Conservation (phyloP, 805 yeast species). For the Kuraishia borneana region DNA sequence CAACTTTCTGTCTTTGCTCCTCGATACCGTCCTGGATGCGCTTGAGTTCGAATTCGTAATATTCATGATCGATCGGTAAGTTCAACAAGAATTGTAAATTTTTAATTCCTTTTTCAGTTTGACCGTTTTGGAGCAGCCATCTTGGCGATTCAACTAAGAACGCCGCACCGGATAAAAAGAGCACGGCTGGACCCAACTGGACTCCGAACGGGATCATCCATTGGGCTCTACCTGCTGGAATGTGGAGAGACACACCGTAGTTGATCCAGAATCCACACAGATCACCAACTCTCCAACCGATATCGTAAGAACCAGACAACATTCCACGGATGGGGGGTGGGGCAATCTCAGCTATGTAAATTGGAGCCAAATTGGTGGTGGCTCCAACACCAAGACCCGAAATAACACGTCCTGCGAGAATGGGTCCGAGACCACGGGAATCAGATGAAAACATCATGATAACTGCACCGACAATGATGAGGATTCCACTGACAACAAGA, state of each 20-base stretch:
- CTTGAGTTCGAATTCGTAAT: slow-evolving; percentile 24
- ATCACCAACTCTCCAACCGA: slow-evolving; percentile 39
- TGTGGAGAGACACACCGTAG: slow-evolving; percentile 27
- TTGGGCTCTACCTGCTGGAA: slow-evolving; percentile 20
- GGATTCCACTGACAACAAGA: slow-evolving; percentile 25
- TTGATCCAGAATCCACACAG: slow-evolving; percentile 38
- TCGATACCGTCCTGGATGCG: slow-evolving; percentile 16
- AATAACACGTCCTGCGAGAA: slow-evolving; percentile 40
- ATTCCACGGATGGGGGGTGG: slow-evolving; percentile 35
- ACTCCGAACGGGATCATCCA: slow-evolving; percentile 38
- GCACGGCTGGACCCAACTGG: slow-evolving; percentile 27
- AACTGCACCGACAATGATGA: slow-evolving; percentile 32
- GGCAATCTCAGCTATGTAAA: slow-evolving; percentile 31
- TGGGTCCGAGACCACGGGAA: slow-evolving; percentile 27
- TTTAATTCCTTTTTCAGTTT: slow-evolving; percentile 20
- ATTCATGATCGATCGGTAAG: slow-evolving; percentile 24
- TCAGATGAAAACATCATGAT: slow-evolving; percentile 23
- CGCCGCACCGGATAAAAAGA: slow-evolving; percentile 26
- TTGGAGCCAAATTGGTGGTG: slow-evolving; percentile 36
- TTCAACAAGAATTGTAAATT: slow-evolving; percentile 27
- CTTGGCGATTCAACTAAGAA: slow-evolving; percentile 35
- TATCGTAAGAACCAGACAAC: slow-evolving; percentile 33
- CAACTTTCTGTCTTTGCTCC: slow-evolving; percentile 14
- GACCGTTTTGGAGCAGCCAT: slow-evolving; percentile 25
- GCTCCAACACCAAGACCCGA: slow-evolving; percentile 45